Evolutionary conservation across 2,329 filamentous ascomycete species (phyloP), one percentile per base, ranked within the genome.

Genomic region (Venturia carpophila): DNA sequence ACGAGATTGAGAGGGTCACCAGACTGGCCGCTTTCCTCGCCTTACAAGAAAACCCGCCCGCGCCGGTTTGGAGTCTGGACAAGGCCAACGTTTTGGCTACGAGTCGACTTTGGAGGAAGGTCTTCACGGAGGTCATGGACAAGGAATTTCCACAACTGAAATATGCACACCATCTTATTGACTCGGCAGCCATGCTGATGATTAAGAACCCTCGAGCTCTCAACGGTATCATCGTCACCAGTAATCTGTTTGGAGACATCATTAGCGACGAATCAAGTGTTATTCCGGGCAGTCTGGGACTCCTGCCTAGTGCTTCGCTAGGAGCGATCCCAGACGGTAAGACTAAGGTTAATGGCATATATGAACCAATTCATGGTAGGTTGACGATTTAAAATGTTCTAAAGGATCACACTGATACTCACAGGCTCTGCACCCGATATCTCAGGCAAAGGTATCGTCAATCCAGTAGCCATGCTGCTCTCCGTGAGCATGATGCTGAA

Each of bases 71-170:
- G 87, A 91, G 86, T 73, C 79, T 97, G 73, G 94, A 97, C 79
- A 97, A 97, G 86, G 94, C 93, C 65, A 97, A 97, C 74, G 93
- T 97, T 62, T 84, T 97, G 69, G 93, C 93, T 1, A 96, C 92
- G 17, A 91, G 87, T 74, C 82, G 93, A 52, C 80, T 97, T 71
- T 97, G 93, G 93, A 83, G 93, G 67, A 92, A 90, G 80, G 89
- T 89, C 2, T 89, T 96, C 56, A 87, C 84, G 49, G 90, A 96
- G 79, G 83, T 92, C 66, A 93, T 96, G 83, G 84, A 83, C 70
- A 87, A 87, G 69, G 93, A 97, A 81, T 97, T 95, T 79, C 92
- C 93, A 2, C 85, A 93, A 75, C 78, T 97, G 58, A 85, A 90
- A 79, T 79, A 95, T 55, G 85, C 87, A 69, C 93, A 96, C 76